A percentile compares a stretch with the other conserved stretches of the same genome.
These are phyloP conservation scores for Trichosporon ovoides DNA, from an alignment of 1,284 basidiomycete species.

Conservation along the genomic window DNA sequence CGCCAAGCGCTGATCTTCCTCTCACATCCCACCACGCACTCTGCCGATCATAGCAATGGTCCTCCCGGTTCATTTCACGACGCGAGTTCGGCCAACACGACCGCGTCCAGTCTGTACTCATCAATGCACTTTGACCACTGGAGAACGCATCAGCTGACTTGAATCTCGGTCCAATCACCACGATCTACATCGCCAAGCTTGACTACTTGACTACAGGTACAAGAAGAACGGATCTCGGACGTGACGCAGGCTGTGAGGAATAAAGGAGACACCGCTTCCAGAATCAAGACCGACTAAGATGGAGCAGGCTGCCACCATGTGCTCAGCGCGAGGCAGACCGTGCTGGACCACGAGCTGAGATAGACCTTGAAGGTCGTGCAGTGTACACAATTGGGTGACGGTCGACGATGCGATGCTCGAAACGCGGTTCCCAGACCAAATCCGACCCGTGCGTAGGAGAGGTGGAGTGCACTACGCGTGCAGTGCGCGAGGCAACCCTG, in stretches of 20 bases:
- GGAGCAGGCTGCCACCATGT: background rate
- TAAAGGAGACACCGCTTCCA: background rate
- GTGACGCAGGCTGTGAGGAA: background rate
- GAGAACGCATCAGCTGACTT: background rate
- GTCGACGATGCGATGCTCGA: background rate
- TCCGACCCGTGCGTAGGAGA: too few relatives aligned
- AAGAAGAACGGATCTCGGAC: too few relatives aligned
- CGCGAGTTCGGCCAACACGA: background rate
- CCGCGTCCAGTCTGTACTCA: constrained; percentile 2
- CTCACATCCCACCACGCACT: background rate
- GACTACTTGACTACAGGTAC: background rate
- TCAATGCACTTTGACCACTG: background rate
- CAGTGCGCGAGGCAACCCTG: too few relatives aligned
- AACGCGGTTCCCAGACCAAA: background rate
- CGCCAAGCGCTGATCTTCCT: constrained; percentile 30
- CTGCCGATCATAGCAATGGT: background rate
- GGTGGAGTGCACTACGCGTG: too few relatives aligned
- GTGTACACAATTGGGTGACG: background rate
- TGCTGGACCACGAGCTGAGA: background rate
- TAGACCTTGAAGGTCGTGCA: background rate
- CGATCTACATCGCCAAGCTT: background rate
- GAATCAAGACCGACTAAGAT: background rate
- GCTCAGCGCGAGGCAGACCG: background rate
- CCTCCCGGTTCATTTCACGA: background rate
- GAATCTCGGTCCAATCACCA: background rate